Conservation (phyloP, 495 filamentous ascomycete species). For the Chaetomium tenue region DNA sequence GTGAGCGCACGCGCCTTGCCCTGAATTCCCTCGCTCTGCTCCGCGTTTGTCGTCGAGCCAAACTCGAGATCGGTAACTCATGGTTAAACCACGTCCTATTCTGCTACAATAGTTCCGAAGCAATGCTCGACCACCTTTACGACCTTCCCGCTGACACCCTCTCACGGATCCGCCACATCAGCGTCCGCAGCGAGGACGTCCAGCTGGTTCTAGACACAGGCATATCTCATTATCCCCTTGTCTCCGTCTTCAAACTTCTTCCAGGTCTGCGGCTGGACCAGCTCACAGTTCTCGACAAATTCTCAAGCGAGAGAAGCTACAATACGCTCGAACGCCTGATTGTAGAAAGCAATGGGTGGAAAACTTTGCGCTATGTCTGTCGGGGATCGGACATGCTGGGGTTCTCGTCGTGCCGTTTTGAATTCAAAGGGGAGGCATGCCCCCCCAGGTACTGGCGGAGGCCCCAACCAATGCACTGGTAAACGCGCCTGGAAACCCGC, state of each 20-base stretch:
- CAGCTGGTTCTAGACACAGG: background rate
- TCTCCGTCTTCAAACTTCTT: constrained; percentile 9
- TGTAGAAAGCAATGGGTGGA: constrained; percentile 10
- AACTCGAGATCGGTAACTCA: constrained; percentile 6
- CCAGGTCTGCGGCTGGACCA: constrained; percentile 11
- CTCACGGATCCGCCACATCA: constrained; percentile 1
- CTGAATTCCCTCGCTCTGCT: constrained; percentile 6
- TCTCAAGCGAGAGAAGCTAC: background rate
- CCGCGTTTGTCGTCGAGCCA: constrained; percentile 3
- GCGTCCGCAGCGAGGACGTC: background rate
- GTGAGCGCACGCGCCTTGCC: too few relatives aligned
- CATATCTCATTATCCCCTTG: background rate
- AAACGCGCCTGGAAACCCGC: background rate
- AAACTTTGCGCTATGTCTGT: constrained; percentile 9
- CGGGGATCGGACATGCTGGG: background rate
- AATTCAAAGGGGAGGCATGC: too few relatives aligned
- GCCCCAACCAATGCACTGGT: constrained; percentile 11
- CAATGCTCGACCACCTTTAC: constrained; percentile 1
- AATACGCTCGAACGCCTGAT: background rate
- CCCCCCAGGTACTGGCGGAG: background rate
- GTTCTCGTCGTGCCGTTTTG: background rate
- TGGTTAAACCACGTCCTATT: constrained; percentile 12
- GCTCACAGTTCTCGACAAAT: background rate
- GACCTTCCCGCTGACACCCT: background rate
- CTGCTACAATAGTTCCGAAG: background rate